Conservation (phyloP, 768 basidiomycete genomes). For the Rhizopogon vulgaris region DNA sequence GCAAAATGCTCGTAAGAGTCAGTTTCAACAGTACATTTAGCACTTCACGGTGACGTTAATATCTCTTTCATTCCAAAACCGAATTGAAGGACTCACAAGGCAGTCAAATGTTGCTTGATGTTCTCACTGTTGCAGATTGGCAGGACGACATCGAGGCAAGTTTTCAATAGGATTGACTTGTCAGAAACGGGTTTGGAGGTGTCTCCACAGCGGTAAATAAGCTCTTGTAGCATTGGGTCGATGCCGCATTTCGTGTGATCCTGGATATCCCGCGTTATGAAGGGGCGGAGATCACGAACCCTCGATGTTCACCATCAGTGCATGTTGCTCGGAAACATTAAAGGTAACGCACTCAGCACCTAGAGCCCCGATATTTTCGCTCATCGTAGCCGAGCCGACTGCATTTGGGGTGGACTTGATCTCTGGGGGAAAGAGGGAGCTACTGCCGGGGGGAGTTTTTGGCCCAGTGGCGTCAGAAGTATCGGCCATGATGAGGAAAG, state of each 20-base stretch:
- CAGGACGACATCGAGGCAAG: neutral
- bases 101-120: neutral
- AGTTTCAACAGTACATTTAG: rapidly evolving
- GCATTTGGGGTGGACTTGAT: neutral
- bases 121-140: neutral
- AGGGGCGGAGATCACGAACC: neutral
- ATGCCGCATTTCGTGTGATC: neutral
- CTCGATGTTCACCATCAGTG: neutral
- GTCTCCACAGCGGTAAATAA: neutral
- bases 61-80: neutral
- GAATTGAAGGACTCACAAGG: neutral
- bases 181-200: neutral
- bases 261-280: neutral
- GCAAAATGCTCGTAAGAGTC: neutral
- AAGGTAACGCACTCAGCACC: neutral
- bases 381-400: neutral
- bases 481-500: neutral
- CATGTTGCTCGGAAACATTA: neutral
- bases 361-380: neutral
- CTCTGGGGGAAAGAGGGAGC: neutral
- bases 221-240: neutral
- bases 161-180: neutral
- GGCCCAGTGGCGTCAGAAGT: neutral
- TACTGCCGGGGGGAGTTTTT: neutral
- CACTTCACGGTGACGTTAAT: neutral